These are phyloP conservation scores for Prunella vulgaris DNA, from an alignment of 257 asterid species.

Conservation along the genomic window DNA sequence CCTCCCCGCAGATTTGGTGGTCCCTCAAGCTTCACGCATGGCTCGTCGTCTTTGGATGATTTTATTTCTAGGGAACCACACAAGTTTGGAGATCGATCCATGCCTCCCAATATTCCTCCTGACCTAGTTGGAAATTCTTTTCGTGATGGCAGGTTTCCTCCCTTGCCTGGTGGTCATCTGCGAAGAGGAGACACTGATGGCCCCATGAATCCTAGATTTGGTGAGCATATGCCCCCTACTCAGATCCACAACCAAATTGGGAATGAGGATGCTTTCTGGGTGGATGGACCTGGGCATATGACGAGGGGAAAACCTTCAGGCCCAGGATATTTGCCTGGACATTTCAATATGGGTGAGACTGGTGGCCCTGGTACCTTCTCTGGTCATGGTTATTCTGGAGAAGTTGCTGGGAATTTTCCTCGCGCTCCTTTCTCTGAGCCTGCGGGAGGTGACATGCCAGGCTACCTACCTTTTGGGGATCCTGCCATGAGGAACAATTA, in stretches of 20 bases:
- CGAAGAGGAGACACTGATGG: constrained; percentile 54
- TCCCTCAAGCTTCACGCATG: constrained; percentile 30
- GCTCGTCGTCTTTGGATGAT: constrained; percentile 43
- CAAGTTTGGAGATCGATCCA: constrained; percentile 60
- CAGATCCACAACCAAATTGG: constrained; percentile 39
- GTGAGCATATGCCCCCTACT: constrained; percentile 49
- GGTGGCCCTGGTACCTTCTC: constrained; percentile 51
- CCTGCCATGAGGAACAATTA: constrained; percentile 60
- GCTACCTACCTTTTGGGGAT: constrained; percentile 51
- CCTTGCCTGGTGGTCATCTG: constrained; percentile 47
- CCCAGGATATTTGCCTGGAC: constrained; percentile 43
- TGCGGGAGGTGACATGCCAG: constrained; percentile 36
- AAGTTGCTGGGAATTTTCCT: constrained; percentile 42
- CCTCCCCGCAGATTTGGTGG: constrained; percentile 53
- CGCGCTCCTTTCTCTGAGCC: constrained; percentile 45
- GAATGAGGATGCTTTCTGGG: constrained; percentile 42
- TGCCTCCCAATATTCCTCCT: constrained; percentile 42
- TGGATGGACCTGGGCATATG: constrained; percentile 45
- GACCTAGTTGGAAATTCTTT: constrained; percentile 49
- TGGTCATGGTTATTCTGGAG: constrained; percentile 43
- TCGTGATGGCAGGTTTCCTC: constrained; percentile 49
- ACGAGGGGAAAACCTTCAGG: constrained; percentile 46
- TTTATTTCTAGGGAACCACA: constrained; percentile 45
- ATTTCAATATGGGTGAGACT: constrained; percentile 39
- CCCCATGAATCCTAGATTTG: constrained; percentile 42